phyloP scores from a whole-genome alignment of 2,329 filamentous ascomycete species.

The Aspergillus fructus region DNA sequence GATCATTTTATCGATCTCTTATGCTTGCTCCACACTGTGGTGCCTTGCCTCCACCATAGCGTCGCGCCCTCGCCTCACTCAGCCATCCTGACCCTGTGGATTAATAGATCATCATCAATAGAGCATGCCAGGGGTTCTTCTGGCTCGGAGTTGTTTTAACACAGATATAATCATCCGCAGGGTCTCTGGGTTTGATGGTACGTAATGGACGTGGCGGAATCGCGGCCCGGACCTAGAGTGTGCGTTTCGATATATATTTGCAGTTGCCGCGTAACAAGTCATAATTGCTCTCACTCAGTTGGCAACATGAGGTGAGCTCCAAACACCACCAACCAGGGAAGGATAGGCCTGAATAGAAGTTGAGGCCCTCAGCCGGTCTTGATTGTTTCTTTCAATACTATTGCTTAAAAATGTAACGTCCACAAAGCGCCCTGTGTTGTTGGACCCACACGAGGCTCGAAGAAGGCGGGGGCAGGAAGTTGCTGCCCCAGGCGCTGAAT shows the following conservation, averaged over 20 bases:
- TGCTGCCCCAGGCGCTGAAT: not conserved
- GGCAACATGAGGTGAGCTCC: too few relatives aligned
- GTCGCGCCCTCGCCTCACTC: not conserved
- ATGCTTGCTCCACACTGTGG: not conserved
- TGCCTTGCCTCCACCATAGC: not conserved
- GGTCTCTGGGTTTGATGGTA: not conserved
- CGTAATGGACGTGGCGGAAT: not conserved
- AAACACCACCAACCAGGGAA: not conserved
- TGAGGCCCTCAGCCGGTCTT: not conserved
- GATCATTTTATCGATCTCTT: not conserved
- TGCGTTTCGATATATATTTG: not conserved
- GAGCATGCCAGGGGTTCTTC: too few relatives aligned
- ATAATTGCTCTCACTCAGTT: too few relatives aligned
- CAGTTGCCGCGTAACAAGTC: not conserved
- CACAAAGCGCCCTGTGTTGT: not conserved
- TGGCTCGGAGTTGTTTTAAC: too few relatives aligned
- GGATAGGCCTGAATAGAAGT: not conserved
- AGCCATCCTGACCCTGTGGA: too few relatives aligned
- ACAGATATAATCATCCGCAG: not conserved
- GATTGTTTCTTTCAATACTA: not conserved
- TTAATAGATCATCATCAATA: too few relatives aligned
- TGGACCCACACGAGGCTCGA: conserved; percentile 4
- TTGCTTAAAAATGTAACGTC: not conserved
- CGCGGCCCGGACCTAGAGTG: not conserved
- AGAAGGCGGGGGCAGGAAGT: not conserved